Evolutionary conservation across 371 early-diverging fungal species (phyloP), one percentile per base, ranked within the genome.

Genomic region (Capillidium rhysosporum): DNA sequence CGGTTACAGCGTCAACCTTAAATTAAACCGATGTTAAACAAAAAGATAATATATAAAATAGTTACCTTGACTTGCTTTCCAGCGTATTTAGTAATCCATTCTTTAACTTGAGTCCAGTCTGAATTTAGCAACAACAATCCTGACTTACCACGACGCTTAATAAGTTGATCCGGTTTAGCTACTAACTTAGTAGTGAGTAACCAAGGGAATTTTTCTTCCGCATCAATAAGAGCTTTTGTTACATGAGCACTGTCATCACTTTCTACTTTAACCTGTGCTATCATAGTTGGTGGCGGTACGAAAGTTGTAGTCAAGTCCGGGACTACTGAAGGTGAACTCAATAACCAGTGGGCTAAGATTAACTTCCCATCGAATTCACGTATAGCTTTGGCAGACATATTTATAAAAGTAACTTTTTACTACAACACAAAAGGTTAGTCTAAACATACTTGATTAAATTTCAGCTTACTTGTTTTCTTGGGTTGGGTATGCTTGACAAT

Each of bases 321-420:
- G 66, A 49, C 59, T 24, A 62, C 62, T 18, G 66, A 54, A 28
- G 84, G 88, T 30, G 82, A 77, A 62, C 75, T 75, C 47, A 73
- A 77, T 49, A 93, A 77, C 75, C 86, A 86, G 69, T 91, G 71
- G 53, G 89, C 82, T 54, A 96, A 75, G 60, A 96, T 69, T 48
- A 80, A 79, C 77, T 96, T 96, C 60, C 97, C 97, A 65, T 94
- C 93, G 69, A 80, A 94, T 72, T 96, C 97, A 63, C 89, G 80
- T 59, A 96, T 84, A 48, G 97, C 82, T 69, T 93, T 92, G 61
- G 94, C 92, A 56, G 92, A 91, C 93, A 94, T 92, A 10, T 29
- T 46, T n/a, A n/a, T n/a, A n/a, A n/a, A 24, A 12, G 16, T 29
- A 10, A 31, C 18, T 12, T 34, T 7, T 34, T 34, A 12, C n/a